Evolutionary conservation across 106 monocot genomes (phyloP).

Genomic region (Phalaenopsis equestris): DNA sequence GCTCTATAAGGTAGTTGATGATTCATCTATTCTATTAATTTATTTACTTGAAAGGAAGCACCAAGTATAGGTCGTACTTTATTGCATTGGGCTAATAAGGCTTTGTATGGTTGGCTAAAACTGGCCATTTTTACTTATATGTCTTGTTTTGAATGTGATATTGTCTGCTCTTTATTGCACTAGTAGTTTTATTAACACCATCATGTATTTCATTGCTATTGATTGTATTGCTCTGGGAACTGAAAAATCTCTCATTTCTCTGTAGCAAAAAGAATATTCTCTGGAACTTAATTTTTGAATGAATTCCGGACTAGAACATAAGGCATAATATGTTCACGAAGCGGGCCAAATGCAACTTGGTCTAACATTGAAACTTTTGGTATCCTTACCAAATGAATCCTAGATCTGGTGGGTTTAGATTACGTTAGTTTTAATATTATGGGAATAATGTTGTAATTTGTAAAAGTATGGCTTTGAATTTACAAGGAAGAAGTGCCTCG

Average conservation of each 20-base stretch:
- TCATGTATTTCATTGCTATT: background rate
- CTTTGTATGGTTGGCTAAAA: background rate
- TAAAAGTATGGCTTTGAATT: background rate
- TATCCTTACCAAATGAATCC: background rate
- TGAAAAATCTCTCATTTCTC: background rate
- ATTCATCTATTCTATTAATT: background rate
- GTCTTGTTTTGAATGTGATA: background rate
- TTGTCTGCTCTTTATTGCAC: background rate
- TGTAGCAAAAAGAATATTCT: background rate
- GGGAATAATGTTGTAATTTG: background rate
- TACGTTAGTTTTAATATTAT: background rate
- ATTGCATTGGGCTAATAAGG: background rate
- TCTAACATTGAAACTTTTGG: background rate
- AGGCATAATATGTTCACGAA: background rate
- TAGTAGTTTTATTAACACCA: background rate
- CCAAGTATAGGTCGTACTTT: background rate
- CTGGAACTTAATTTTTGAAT: background rate
- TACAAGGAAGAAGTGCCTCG: too few species aligned
- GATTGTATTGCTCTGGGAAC: background rate
- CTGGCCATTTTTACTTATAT: background rate
- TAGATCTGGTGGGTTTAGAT: background rate
- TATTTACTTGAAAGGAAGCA: background rate
- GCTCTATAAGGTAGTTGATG: slow-evolving; percentile 62
- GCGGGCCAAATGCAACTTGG: background rate
- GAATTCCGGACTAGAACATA: background rate